Base-by-base conservation (phyloP, 768 basidiomycete species). In the Russula vinacea region DNA sequence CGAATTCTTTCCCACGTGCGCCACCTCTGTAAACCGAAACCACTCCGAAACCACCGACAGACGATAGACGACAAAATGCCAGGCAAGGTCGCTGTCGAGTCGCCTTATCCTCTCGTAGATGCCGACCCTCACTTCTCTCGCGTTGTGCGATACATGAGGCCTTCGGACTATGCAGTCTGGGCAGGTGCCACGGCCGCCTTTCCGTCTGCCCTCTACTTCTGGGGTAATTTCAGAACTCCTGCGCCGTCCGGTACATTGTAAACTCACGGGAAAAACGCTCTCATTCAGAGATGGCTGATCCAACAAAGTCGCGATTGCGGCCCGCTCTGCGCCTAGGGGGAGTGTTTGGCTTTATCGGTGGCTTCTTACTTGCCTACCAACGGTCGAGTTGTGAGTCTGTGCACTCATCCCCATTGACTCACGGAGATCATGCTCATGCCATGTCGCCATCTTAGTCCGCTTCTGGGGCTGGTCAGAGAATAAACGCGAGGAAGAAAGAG, bases 381-480 rank as follows among this genome's bases (percentile, higher is more conserved):
- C 81, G 88, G 60, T 93, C 92, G 39, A 89, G 88, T 71, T 79
- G 94, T 96, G 72, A 75, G 92, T 80, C 49, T 39, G 16, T 42
- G 53, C 22, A 70, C 60, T 29, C 29, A 5, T 5, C 29, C 50
- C 52, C 1, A 17, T 19, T 33, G 7, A 33, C 26, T 17, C 40
- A 29, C 26, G 26, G 29, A 17, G 70, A 70, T 64, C 55, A 51
- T 45, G 37, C 53, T 62, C 29, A 58, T 17, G 22, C 24, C 2
- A 16, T 37, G 56, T 57, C 44, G 13, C 71, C 39, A 14, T 51
- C 29, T 22, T 26, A 93, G 91, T 84, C 73, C 92, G 93, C n/a
- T 92, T 96, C 80, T 94, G 91, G 92, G 93, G 93, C 57, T 95
- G 92, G 93, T 78, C 84, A 7, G 93, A 96, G 76, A 96, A 96